Evolutionary conservation across 768 basidiomycete genomes (phyloP), one percentile per base, ranked within the genome.

Genomic region (Pisolithus orientalis): DNA sequence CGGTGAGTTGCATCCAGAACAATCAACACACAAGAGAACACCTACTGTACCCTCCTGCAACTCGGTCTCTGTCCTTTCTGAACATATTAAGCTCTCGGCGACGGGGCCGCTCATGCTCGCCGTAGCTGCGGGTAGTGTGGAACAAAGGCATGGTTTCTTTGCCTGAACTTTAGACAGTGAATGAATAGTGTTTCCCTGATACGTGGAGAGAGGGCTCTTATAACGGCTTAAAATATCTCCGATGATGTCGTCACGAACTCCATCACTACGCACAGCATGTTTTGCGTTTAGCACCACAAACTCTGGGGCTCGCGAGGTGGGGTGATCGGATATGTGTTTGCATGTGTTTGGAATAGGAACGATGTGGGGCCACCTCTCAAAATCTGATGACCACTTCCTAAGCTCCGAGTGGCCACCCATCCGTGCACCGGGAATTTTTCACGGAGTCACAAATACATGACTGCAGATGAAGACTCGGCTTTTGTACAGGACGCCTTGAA

Each of bases 31-130:
- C 31, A 32, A 25, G 37, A 25, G 39, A 44, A 49, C 17, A 62
- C 76, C 61, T 60, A 78, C 78, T 77, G 61, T 75, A 73, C 31
- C 77, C 77, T 31, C 71, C 76, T 24, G 76, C 76, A 39, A 77
- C 75, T 34, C 73, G 72, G 49, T 76, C 73, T 27, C 59, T 70
- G 57, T 79, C 71, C 53, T 56, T 61, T 28, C 56, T 50, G 45
- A 60, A 57, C 10, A 32, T 32, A 32, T 32, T 32, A 32, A 32
- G 11, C 31, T 11, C 31, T 32, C 11, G 31, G 31, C 10, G 31
- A 32, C 31, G 31, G 1, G 31, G 31, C 31, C 11, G 31, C 31
- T 32, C 31, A 32, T 11, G 31, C 9, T 32, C 31, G 31, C 21
- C 21, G 21, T 21, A 21, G 21, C 21, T 21, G 21, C 31, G 31